Evolutionary conservation across 1,284 basidiomycete species (phyloP).

Genomic region (Wallemia hederae): DNA sequence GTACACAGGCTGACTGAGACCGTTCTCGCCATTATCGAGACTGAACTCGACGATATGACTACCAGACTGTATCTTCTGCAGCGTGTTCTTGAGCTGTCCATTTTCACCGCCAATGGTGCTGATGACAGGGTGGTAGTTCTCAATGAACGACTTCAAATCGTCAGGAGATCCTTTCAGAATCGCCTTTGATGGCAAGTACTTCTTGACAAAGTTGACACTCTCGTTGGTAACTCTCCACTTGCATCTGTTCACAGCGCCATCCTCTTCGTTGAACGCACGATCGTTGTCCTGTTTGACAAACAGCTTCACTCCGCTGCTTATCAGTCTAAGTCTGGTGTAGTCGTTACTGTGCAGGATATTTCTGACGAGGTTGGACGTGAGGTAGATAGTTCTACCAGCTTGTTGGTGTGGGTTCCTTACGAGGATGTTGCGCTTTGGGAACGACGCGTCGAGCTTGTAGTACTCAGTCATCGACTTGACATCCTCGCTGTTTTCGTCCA

Average conservation of each 20-base stretch:
- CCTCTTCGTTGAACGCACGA: constrained; percentile 15
- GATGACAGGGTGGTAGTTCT: constrained; percentile 42
- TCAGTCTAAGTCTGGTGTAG: constrained; percentile 54
- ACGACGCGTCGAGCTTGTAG: constrained; percentile 39
- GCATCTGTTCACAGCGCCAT: constrained; percentile 12
- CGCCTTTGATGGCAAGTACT: constrained; percentile 34
- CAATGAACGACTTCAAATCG: constrained; percentile 35
- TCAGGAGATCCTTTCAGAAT: constrained; percentile 32
- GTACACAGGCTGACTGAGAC: constrained; percentile 39
- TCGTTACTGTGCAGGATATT: constrained; percentile 52
- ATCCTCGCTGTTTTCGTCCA: constrained; percentile 37
- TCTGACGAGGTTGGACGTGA: constrained; percentile 61
- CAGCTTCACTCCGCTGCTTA: constrained; percentile 64
- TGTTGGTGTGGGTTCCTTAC: constrained; percentile 65
- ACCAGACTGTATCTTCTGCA: constrained; percentile 24
- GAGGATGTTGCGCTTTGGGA: constrained; percentile 45
- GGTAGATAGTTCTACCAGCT: constrained; percentile 50
- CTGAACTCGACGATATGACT: constrained; percentile 41
- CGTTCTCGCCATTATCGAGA: constrained; percentile 25
- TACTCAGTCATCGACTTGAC: constrained; percentile 35
- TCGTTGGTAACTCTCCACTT: constrained; percentile 46
- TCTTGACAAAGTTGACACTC: constrained; percentile 50
- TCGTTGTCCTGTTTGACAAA: constrained; percentile 26
- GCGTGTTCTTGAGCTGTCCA: background rate
- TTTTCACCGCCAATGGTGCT: constrained; percentile 1